Conservation (phyloP, 306 rosid species). For the Bauhinia variegata region DNA sequence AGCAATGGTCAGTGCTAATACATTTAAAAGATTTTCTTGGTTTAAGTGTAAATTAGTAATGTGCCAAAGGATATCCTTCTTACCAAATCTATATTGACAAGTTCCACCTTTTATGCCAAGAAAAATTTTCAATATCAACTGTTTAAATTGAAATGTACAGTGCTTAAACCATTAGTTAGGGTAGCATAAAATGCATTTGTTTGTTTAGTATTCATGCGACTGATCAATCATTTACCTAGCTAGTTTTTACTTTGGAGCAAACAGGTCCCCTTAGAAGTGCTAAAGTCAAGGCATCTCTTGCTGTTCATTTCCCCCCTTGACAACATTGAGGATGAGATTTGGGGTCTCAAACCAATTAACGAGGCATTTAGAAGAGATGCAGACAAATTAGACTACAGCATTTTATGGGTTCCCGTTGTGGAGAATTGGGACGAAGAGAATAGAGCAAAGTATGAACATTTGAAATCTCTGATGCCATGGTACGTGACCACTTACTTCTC, state of each 20-base stretch:
- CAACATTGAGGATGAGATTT: conserved; percentile 31
- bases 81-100: too few relatives aligned
- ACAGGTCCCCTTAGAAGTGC: conserved; percentile 25
- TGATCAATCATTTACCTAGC: too few relatives aligned
- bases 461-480: conserved; percentile 55
- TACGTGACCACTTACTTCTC: conserved; percentile 3
- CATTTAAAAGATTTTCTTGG: background rate
- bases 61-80: too few relatives aligned
- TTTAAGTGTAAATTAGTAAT: background rate
- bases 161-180: too few relatives aligned
- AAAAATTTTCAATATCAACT: too few relatives aligned
- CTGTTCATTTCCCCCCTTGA: conserved; percentile 41
- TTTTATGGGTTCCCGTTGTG: conserved; percentile 52
- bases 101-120: too few relatives aligned
- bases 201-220: too few relatives aligned
- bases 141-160: too few relatives aligned
- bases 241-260: background rate
- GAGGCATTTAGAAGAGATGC: conserved; percentile 26
- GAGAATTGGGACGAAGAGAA: conserved; percentile 30
- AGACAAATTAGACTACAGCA: background rate
- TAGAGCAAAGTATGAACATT: conserved; percentile 33
- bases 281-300: conserved; percentile 35
- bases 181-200: too few relatives aligned
- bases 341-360: conserved; percentile 24
- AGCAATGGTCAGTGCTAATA: conserved; percentile 26